These are phyloP conservation scores for Hippophae tibetana DNA, from an alignment of 306 rosid species.

Conservation along the genomic window DNA sequence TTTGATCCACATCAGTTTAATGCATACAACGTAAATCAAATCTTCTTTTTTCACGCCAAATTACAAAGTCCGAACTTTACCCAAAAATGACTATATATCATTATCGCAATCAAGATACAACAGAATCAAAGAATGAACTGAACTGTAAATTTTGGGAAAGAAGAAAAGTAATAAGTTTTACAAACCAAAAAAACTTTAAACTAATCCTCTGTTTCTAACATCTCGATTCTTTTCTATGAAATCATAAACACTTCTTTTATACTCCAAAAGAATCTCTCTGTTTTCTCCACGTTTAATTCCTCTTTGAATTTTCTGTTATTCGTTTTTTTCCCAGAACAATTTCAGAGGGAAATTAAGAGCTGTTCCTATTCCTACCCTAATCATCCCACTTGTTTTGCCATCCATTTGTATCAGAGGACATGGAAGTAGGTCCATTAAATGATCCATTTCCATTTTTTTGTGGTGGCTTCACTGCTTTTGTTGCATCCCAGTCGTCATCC, in stretches of 20 bases:
- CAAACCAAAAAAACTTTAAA: too few species aligned
- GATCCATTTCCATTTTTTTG: slow-evolving; percentile 11
- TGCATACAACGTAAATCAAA: too few species aligned
- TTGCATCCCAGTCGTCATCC: slow-evolving; percentile 25
- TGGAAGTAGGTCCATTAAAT: slow-evolving; percentile 16
- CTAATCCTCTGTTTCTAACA: too few species aligned
- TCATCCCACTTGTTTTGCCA: slow-evolving; percentile 22
- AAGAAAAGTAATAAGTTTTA: too few species aligned
- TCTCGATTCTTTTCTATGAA: too few species aligned
- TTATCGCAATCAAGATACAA: too few species aligned
- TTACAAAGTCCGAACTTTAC: too few species aligned
- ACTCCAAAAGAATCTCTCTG: not conserved
- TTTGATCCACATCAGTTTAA: too few species aligned
- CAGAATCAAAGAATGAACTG: too few species aligned
- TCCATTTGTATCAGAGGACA: slow-evolving; percentile 16
- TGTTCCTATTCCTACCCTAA: slow-evolving; percentile 7
- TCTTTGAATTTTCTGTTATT: not conserved
- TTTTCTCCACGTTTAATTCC: not conserved
- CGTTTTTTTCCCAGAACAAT: not conserved
- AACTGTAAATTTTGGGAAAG: too few species aligned
- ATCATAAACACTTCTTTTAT: not conserved
- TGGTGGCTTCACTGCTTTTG: slow-evolving; percentile 4
- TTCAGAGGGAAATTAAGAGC: not conserved
- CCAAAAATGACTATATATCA: too few species aligned
- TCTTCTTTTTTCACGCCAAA: too few species aligned